Conservation (phyloP, 495 filamentous ascomycete species). For the Penicillium ochrochloron region DNA sequence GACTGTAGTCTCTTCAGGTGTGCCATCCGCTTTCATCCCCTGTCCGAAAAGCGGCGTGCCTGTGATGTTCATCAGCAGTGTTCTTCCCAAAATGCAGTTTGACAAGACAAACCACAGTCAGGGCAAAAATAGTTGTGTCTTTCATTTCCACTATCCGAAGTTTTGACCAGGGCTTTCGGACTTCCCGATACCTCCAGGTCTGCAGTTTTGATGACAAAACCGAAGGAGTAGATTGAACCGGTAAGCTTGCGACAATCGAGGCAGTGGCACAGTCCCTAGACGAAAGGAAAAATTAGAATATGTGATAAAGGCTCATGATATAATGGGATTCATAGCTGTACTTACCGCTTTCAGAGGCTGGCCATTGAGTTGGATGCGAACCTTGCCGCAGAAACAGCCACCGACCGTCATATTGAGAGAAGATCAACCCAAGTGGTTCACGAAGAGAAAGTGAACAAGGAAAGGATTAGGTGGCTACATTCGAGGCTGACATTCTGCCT, state of each 20-base stretch:
- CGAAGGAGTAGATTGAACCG: conserved; percentile 29
- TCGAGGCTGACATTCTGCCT: no score
- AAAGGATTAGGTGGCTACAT: no score
- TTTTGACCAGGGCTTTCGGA: conserved; percentile 39
- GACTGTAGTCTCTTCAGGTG: conserved; percentile 25
- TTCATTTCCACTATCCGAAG: conserved; percentile 41
- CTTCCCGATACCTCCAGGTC: conserved; percentile 36
- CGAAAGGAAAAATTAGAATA: conserved; percentile 11
- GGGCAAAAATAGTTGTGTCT: conserved; percentile 44
- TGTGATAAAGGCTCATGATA: neutral
- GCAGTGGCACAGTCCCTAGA: conserved; percentile 45
- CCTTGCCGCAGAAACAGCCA: conserved; percentile 14
- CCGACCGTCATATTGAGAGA: conserved; percentile 11
- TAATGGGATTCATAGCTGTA: neutral
- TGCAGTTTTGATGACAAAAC: conserved; percentile 30
- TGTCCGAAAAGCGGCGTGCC: conserved; percentile 43
- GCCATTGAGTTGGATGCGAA: conserved; percentile 23
- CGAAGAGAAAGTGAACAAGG: no score
- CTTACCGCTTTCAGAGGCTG: conserved; percentile 33
- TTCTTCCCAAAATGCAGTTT: neutral
- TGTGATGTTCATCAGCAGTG: conserved; percentile 23
- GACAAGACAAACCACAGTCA: conserved; percentile 40
- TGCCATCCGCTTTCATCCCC: conserved; percentile 25
- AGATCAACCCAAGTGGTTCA: neutral
- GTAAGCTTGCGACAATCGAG: conserved; percentile 47